A percentile compares a stretch with the other conserved stretches of the same genome.
Conservation (phyloP, 2,329 filamentous ascomycete genomes). For the Parastagonospora avenae region DNA sequence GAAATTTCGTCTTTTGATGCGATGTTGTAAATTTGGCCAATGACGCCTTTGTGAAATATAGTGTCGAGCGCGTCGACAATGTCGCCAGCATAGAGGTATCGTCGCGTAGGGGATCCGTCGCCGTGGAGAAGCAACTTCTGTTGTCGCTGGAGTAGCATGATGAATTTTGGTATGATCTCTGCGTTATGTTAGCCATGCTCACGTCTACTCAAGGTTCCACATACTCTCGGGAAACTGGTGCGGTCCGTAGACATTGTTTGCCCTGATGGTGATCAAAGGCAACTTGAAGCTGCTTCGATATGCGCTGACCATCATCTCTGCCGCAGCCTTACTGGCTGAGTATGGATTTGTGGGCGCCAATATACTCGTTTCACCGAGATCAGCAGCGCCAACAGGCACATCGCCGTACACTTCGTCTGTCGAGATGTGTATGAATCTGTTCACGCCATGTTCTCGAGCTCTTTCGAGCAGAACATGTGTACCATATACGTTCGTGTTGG, state of each 20-base stretch:
- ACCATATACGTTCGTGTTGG: conserved; percentile 79
- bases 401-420: conserved; percentile 89
- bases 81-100: conserved; percentile 80
- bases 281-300: conserved; percentile 84
- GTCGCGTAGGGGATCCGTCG: conserved; percentile 73
- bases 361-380: conserved; percentile 73
- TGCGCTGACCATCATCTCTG: conserved; percentile 86
- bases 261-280: conserved; percentile 77
- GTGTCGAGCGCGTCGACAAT: conserved; percentile 83
- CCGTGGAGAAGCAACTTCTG: conserved; percentile 76
- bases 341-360: conserved; percentile 83
- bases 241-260: conserved; percentile 85
- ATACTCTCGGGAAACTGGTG: conserved; percentile 83
- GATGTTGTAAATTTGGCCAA: conserved; percentile 82
- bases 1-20: conserved; percentile 78
- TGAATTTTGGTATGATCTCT: conserved; percentile 87
- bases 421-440: conserved; percentile 79
- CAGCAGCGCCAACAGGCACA: conserved; percentile 72
- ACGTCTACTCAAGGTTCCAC: conserved; percentile 32
- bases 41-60: conserved; percentile 75
- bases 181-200: conserved; percentile 17
- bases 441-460: conserved; percentile 72
- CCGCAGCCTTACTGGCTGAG: conserved; percentile 78
- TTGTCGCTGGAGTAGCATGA: conserved; percentile 69
- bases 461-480: conserved; percentile 83